These are phyloP conservation scores for Cynara cardunculus DNA, from an alignment of 129 eudicot species.

Conservation along the genomic window DNA sequence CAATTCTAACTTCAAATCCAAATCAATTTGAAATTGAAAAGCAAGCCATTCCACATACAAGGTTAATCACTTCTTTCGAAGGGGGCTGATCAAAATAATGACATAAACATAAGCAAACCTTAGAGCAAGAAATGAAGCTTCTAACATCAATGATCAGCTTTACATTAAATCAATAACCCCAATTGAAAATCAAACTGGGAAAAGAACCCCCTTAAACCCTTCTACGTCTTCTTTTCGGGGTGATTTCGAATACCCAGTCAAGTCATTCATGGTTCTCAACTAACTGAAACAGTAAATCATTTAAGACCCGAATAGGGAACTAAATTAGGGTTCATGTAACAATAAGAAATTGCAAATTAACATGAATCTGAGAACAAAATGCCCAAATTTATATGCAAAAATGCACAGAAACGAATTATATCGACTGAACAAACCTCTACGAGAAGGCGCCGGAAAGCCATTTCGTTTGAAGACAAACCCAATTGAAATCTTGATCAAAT, in stretches of 20 bases:
- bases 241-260: not conserved
- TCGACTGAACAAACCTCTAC: not conserved
- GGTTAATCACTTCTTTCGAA: not conserved
- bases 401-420: not conserved
- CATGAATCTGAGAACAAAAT: not conserved
- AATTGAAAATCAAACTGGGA: not conserved
- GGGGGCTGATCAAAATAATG: not conserved
- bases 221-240: not conserved
- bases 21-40: not conserved
- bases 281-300: not conserved
- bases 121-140: not conserved
- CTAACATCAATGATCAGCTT: not conserved
- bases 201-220: conserved; percentile 25
- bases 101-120: not conserved
- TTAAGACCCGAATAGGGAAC: conserved; percentile 11
- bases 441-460: not conserved
- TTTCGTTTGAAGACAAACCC: not conserved
- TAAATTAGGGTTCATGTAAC: not conserved
- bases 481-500: conserved; percentile 5
- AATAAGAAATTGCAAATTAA: not conserved
- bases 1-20: not conserved
- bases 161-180: not conserved
- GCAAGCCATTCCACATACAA: not conserved
- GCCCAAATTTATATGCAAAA: not conserved
- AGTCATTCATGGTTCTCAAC: not conserved